Evolutionary conservation across 805 yeast genomes (phyloP).

Genomic region (Maudiozyma pseudohumilis): DNA sequence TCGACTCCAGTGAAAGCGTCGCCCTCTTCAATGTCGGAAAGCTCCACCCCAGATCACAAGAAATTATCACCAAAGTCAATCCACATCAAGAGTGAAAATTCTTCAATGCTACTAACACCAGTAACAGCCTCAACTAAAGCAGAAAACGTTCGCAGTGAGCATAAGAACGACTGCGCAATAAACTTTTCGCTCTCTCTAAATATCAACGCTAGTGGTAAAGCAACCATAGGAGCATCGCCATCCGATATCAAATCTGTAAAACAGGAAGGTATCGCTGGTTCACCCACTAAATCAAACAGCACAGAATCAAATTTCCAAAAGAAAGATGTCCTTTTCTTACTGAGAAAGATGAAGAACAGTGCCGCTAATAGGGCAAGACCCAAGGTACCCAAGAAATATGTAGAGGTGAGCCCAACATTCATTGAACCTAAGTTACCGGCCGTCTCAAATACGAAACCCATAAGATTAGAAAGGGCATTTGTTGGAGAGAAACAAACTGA

Average conservation of each 20-base stretch:
- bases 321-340: slow-evolving; percentile 17
- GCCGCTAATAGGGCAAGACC: neutral
- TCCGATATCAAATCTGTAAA: neutral
- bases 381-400: neutral
- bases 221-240: slow-evolving; percentile 16
- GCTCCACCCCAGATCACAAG: neutral
- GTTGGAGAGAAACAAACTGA: neutral
- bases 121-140: neutral
- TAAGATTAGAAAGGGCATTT: slow-evolving; percentile 2
- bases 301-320: slow-evolving; percentile 9
- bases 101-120: slow-evolving; percentile 2
- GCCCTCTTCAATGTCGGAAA: neutral
- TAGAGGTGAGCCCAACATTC: too few relatives aligned
- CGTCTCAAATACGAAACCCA: too few relatives aligned
- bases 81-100: too few relatives aligned
- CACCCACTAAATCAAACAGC: neutral
- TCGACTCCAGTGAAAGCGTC: slow-evolving; percentile 17
- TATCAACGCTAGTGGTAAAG: slow-evolving; percentile 26
- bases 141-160: neutral
- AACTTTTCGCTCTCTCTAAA: slow-evolving; percentile 20
- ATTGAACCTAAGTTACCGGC: too few relatives aligned
- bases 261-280: neutral
- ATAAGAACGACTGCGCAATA: neutral
- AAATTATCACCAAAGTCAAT: too few relatives aligned
- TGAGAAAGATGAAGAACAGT: slow-evolving; percentile 20